phyloP scores from a whole-genome alignment of 345 rosid genomes.

The Corchorus olitorius region DNA sequence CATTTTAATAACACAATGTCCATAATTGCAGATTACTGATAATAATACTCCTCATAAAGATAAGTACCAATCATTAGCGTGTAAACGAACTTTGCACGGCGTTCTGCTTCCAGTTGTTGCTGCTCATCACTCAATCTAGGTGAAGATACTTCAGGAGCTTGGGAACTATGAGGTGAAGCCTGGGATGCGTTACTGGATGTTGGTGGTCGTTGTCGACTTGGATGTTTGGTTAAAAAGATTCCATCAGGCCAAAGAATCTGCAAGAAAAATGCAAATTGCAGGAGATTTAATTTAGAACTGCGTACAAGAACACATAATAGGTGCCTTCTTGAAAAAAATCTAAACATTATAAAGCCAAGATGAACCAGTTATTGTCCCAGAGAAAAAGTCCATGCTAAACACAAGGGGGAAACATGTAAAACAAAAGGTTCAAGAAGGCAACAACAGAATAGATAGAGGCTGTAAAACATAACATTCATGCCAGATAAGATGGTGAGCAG shows the following conservation, averaged over 20 bases:
- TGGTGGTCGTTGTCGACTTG: slow-evolving; percentile 59
- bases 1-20: neutral
- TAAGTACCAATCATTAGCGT: slow-evolving; percentile 86
- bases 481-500: neutral
- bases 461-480: neutral
- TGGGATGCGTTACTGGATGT: slow-evolving; percentile 34
- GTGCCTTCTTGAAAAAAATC: neutral
- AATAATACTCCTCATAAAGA: neutral
- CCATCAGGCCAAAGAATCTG: slow-evolving; percentile 99
- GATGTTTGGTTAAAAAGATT: slow-evolving; percentile 91
- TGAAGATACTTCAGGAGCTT: slow-evolving; percentile 43
- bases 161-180: slow-evolving; percentile 33
- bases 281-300: neutral
- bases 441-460: neutral
- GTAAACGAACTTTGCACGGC: slow-evolving; percentile 86
- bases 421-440: neutral
- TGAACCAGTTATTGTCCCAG: neutral
- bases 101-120: slow-evolving; percentile 67
- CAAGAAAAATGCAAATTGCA: neutral
- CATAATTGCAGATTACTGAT: slow-evolving; percentile 11
- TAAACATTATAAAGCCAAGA: neutral
- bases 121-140: slow-evolving; percentile 57
- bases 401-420: neutral
- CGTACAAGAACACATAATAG: neutral
- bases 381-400: neutral